Conservation (phyloP, 352 stramenopile species). For the Globisporangium sylvaticum region DNA sequence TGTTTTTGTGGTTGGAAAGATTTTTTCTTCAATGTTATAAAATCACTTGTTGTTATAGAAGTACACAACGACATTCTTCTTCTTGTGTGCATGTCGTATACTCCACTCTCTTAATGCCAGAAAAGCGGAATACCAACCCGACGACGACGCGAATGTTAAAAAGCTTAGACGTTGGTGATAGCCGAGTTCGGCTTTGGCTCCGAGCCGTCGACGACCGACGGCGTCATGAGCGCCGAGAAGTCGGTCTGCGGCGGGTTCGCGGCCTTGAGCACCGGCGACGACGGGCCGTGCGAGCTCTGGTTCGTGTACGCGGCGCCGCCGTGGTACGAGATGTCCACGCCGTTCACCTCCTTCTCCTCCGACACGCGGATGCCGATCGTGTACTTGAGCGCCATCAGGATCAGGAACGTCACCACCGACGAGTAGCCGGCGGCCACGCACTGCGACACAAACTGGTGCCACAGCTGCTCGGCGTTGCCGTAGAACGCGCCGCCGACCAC, state of each 20-base stretch:
- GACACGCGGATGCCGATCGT: conserved; percentile 70
- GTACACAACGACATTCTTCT: not conserved
- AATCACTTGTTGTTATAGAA: not conserved
- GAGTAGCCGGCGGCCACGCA: conserved; percentile 60
- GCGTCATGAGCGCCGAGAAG: conserved; percentile 31
- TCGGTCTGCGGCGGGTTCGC: conserved; percentile 29
- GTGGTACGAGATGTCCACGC: conserved; percentile 78
- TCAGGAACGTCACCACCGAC: conserved; percentile 61
- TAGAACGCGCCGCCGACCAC: conserved; percentile 29
- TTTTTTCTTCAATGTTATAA: not conserved
- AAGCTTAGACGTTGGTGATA: conserved; percentile 18
- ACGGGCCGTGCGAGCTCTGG: conserved; percentile 30
- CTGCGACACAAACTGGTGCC: conserved; percentile 26
- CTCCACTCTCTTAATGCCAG: no score
- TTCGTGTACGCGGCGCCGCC: conserved; percentile 60
- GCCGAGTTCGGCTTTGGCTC: conserved; percentile 8
- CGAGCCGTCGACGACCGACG: conserved; percentile 9
- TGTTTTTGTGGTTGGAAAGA: not conserved
- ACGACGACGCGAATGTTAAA: not conserved
- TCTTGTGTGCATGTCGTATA: not conserved
- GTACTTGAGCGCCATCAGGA: conserved; percentile 66
- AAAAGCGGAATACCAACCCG: not conserved
- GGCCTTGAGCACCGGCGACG: conserved; percentile 28
- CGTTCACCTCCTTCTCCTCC: conserved; percentile 74
- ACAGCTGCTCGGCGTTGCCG: conserved; percentile 23